Evolutionary conservation across 179 eudicot genomes (phyloP), one percentile per base, ranked within the genome.

Genomic region (Heliamphora pulchella): DNA sequence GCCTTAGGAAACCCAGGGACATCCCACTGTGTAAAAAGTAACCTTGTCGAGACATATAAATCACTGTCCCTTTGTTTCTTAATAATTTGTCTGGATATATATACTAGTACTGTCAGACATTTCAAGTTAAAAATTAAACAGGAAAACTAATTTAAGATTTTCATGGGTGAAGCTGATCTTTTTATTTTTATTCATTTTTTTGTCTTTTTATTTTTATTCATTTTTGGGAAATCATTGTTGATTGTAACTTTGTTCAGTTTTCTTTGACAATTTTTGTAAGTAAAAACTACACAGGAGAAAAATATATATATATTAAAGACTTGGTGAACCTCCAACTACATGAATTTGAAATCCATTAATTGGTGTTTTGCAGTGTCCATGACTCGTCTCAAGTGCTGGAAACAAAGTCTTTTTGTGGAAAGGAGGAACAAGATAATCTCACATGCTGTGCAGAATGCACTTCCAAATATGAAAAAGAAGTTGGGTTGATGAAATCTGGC

Each of bases 391-490:
- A 78, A 74, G 79, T 61, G 65, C 48, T 81, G 9, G 91, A 86
- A 64, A 75, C 71, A 63, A 86, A 88, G 83, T 76, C 85, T 9
- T 78, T 84, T 39, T 14, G 64, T 44, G 59, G 53, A 46, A 85
- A 87, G 41, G 86, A 87, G 76, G 88, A 80, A 80, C 62, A 73
- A 80, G 88, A 88, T 73, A 79, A 80, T 65, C 81, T 89, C 80
- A 89, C 68, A 58, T 89, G 88, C 71, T 89, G 91, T 76, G 82
- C 77, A 71, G 88, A 89, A 81, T 87, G 91, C 83, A 83, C 68
- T 73, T 84, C 85, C 72, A 85, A 86, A 7, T 89, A 86, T 83
- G 91, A 87, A 81, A 86, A 84, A 51, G 89, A 89, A 87, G 86
- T 31, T 31, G 31, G 31, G 31, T 31, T 31, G 31, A 31, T 31